Base-by-base conservation (phyloP, 768 basidiomycete genomes). In the Suillus cothurnatus region DNA sequence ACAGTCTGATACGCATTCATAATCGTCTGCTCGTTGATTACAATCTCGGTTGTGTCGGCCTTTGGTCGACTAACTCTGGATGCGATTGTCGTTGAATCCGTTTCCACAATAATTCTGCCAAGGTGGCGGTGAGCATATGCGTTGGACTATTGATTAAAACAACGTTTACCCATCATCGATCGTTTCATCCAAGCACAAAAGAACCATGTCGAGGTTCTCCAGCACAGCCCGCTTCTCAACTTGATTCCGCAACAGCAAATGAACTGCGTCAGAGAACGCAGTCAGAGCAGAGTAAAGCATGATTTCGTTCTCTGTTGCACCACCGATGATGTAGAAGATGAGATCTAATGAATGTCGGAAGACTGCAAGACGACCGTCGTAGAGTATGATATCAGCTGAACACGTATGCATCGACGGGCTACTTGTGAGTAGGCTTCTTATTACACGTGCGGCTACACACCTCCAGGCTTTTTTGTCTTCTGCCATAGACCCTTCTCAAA, bases 1-100 rank as follows among this genome's bases (percentile, higher is more conserved):
- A 95, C 88, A 1, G 92, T 93, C 81, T 92, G 88, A 81, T 96
- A 97, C 36, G 96, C 96, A 73, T 82, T 95, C 85, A 97, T 84
- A 66, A 97, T 84, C 11, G 95, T 96, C 80, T 97, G 95, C 80
- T 99, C 97, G 82, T 99, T 98, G 83, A 99, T 97, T 67, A 96
- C 91, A 68, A 99, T 97, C 70, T 99, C 96, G 43, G 91, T 92
- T 61, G 96, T 90, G 77, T 99, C 97, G 19, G 97, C 90, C 68
- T 88, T 90, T 50, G 97, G 94, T 68, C 95, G 81, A 71, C 93
- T 96, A 61, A 99, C 97, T 61, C 97, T 82, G 38, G 95, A 94
- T 0, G 95, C 95, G 74, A 99, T 97, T n/a, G 96, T 92, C 0
- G 94, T 87, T 3, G 96, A 84, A 75, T 99, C 97, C 0, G 97